phyloP scores from a whole-genome alignment of 108 stramenopile genomes.

The Stephanodiscus minutulus region DNA sequence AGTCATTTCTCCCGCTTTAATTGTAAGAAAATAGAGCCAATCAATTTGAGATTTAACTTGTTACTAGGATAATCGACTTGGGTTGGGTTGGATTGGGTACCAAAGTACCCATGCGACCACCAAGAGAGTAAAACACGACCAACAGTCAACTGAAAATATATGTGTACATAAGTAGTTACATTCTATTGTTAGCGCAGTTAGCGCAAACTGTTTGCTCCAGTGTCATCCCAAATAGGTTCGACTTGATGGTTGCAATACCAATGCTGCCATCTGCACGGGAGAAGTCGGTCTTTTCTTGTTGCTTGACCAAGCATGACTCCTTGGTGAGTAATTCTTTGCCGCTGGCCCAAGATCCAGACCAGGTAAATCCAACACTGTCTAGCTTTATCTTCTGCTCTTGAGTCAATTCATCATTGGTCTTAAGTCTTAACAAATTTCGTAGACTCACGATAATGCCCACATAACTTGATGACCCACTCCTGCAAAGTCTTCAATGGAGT shows the following conservation, averaged over 20 bases:
- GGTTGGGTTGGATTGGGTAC: not conserved
- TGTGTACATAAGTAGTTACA: no score
- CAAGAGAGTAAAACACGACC: not conserved
- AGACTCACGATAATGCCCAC: constrained; percentile 4
- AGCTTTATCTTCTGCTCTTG: constrained; percentile 28
- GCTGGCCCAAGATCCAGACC: constrained; percentile 5
- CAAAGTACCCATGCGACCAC: not conserved
- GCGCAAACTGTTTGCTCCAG: not conserved
- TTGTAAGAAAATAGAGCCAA: no score
- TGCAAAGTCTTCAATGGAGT: constrained; percentile 20
- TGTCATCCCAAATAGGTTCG: constrained; percentile 2
- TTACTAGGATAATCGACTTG: not conserved
- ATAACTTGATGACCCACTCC: constrained; percentile 32
- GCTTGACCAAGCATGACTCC: not conserved
- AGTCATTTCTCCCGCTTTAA: no score
- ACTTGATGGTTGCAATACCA: not conserved
- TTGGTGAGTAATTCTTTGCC: not conserved
- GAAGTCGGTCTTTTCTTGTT: constrained; percentile 1
- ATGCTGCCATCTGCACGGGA: not conserved
- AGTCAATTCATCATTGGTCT: constrained; percentile 15
- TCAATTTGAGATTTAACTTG: not conserved
- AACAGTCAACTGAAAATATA: not conserved
- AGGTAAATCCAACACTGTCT: constrained; percentile 22
- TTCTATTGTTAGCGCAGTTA: not conserved
- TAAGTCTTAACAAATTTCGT: constrained; percentile 1